Conservation (phyloP, 805 yeast genomes). For the Saccharomycopsis schoenii region DNA sequence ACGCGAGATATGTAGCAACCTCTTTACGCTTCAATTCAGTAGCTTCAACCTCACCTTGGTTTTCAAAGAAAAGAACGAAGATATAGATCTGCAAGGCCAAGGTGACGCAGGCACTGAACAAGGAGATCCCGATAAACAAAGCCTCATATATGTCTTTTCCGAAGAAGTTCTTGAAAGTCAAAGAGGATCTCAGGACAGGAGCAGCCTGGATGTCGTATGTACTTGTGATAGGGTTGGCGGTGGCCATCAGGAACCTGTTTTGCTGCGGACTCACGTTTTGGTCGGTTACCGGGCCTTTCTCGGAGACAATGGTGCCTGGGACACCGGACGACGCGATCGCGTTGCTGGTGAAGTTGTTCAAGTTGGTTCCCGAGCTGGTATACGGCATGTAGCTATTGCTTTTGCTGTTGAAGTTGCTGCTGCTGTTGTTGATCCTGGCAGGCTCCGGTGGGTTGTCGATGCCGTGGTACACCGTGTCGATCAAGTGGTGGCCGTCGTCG, state of each 20-base stretch:
- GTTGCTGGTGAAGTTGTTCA: background rate
- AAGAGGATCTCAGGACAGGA: background rate
- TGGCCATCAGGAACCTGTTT: background rate
- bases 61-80: slow-evolving; percentile 29
- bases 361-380: background rate
- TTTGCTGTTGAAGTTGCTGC: background rate
- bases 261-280: background rate
- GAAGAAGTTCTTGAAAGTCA: background rate
- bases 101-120: slow-evolving; percentile 28
- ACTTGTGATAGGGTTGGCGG: background rate
- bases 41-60: slow-evolving; percentile 18
- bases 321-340: background rate
- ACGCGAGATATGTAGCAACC: slow-evolving; percentile 25
- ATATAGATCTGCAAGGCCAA: slow-evolving; percentile 28
- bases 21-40: slow-evolving; percentile 19
- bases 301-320: background rate
- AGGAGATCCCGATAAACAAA: slow-evolving; percentile 25
- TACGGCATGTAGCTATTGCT: background rate
- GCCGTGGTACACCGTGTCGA: background rate
- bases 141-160: slow-evolving; percentile 4
- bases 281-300: too few species aligned
- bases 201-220: background rate
- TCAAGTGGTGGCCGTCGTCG: background rate
- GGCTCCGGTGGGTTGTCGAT: background rate
- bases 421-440: background rate